Evolutionary conservation across 495 filamentous ascomycete genomes (phyloP), one percentile per base, ranked within the genome.

Genomic region (Cercophora newfieldiana): DNA sequence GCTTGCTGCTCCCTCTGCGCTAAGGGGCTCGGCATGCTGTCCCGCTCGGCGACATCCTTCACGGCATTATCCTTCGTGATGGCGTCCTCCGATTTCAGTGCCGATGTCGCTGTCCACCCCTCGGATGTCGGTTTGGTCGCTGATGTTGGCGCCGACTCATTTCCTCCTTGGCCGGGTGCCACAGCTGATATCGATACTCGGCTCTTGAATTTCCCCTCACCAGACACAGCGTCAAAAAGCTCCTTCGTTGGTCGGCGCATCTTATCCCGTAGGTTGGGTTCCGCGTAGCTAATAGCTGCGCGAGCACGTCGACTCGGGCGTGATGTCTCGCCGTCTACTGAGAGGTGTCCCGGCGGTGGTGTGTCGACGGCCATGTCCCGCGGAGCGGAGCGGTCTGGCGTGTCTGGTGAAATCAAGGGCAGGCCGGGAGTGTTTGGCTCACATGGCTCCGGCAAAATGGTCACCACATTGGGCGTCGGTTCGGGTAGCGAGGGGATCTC

Each of bases 191-290:
- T 63, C 5, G 44, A 58, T 6, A 67, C 64, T 51, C 79, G 74
- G 22, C 76, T 75, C 28, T 72, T 67, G 25, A 79, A 77, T 64
- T 82, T 83, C 48, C 77, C 84, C 61, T 86, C 83, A 6, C 79
- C 82, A 3, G 78, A 71, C 49, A 94, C 91, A 7, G 91, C 91
- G 73, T 91, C 90, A 37, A 88, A 82, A 6, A 94, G 75, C 60
- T 90, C 84, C 66, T 90, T 91, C 18, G 88, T 90, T 22, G 91
- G 89, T 57, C 92, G 87, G 58, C 92, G 85, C 92, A 96, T 96
- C 79, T 96, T 96, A 69, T 88, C 90, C 59, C 90, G 83, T 31
- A 96, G 79, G 71, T 90, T 96, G 8, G 92, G 92, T 74, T 94
- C 90, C 24, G 91, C 90, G 73, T 96, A 96, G 78, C 90, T 95